Percentiles rank a stretch among this genome's conserved stretches.
Conservation (phyloP, 176 grass and related monocot species). For the Lolium rigidum region DNA sequence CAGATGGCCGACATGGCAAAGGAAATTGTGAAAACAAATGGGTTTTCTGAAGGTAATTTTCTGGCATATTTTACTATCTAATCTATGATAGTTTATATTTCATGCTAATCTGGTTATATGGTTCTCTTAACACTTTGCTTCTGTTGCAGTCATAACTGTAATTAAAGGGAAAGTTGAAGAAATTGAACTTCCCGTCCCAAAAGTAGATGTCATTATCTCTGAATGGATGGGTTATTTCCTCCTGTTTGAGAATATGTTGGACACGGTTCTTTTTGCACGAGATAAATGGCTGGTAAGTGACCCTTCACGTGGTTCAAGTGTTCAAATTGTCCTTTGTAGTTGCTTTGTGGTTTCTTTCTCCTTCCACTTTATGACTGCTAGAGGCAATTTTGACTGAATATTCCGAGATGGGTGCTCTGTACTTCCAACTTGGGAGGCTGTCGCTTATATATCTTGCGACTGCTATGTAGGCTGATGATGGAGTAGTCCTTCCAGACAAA, state of each 20-base stretch:
- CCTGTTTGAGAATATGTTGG: constrained; percentile 97
- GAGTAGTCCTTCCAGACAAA: constrained; percentile 86
- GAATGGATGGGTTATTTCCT: constrained; percentile 99
- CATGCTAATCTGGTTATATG: constrained; percentile 21
- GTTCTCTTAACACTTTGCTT: constrained; percentile 2
- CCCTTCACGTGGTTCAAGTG: constrained; percentile 19
- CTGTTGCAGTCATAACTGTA: constrained; percentile 83
- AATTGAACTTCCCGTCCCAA: constrained; percentile 84
- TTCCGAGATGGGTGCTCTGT: neutral
- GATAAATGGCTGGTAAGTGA: constrained; percentile 99
- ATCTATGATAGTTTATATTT: neutral
- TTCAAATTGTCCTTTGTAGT: constrained; percentile 5
- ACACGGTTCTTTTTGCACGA: constrained; percentile 96
- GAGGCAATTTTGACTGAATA: constrained; percentile 6
- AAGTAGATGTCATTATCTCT: constrained; percentile 92
- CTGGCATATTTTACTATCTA: neutral
- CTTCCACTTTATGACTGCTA: neutral
- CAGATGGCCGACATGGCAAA: constrained; percentile 98
- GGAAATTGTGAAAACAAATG: constrained; percentile 90
- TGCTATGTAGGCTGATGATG: constrained; percentile 66
- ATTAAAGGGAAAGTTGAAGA: constrained; percentile 98
- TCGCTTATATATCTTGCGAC: constrained; percentile 26
- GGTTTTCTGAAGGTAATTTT: constrained; percentile 78
- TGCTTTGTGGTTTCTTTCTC: neutral
- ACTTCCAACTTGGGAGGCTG: neutral